phyloP scores from a whole-genome alignment of 495 filamentous ascomycete species.

The Niebla homalea region DNA sequence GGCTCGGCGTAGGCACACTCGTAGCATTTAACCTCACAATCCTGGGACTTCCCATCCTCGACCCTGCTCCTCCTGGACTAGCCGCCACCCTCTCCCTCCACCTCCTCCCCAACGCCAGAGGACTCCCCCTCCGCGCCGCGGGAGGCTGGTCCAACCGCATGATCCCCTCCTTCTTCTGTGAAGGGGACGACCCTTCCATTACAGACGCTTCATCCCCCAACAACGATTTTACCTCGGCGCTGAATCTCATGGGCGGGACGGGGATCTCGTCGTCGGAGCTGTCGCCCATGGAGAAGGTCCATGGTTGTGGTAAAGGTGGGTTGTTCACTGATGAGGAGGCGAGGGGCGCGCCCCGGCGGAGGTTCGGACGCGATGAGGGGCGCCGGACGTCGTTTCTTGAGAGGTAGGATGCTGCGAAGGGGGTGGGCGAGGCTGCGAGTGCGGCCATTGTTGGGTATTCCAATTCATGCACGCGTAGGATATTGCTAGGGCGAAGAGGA shows the following conservation, averaged over 20 bases:
- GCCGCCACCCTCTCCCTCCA: constrained; percentile 20
- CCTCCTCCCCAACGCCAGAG: constrained; percentile 29
- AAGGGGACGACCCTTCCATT: constrained; percentile 37
- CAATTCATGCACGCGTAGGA: no score
- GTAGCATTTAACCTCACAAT: constrained; percentile 47
- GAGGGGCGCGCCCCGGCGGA: constrained; percentile 12
- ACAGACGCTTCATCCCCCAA: constrained; percentile 48
- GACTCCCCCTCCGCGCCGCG: constrained; percentile 15
- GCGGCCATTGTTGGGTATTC: constrained; percentile 1
- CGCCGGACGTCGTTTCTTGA: constrained; percentile 5
- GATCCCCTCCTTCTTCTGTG: constrained; percentile 28
- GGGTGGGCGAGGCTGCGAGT: constrained; percentile 16
- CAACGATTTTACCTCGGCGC: constrained; percentile 63
- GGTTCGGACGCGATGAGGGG: constrained; percentile 13
- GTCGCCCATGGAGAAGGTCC: constrained; percentile 35
- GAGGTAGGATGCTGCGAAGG: constrained; percentile 8
- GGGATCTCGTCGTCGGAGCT: constrained; percentile 66
- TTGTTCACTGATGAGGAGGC: constrained; percentile 4
- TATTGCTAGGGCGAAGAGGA: no score
- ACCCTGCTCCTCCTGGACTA: not conserved
- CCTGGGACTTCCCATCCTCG: constrained; percentile 11
- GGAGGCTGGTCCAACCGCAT: constrained; percentile 7
- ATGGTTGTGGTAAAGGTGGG: constrained; percentile 5
- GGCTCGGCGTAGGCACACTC: constrained; percentile 24
- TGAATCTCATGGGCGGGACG: constrained; percentile 64